Evolutionary conservation across 306 rosid genomes (phyloP).

Genomic region (Arachis stenosperma): DNA sequence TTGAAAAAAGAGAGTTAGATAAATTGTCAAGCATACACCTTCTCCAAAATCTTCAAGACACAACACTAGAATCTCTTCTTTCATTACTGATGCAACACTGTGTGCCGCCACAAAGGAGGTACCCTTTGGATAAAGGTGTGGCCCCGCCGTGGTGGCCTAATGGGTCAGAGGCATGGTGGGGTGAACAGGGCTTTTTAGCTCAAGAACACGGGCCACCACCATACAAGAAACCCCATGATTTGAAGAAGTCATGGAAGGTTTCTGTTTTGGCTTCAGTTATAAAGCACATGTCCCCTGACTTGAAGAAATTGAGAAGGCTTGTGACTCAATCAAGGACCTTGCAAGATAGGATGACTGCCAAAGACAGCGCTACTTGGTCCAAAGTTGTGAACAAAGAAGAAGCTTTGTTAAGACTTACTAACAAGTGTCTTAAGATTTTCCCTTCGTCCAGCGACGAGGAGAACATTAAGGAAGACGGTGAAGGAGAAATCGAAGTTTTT

Average conservation of each 20-base stretch:
- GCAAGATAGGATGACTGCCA: slow-evolving; percentile 69
- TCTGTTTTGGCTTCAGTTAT: too few relatives aligned
- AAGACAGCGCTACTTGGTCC: slow-evolving; percentile 60
- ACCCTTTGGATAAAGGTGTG: slow-evolving; percentile 57
- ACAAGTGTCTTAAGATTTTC: slow-evolving; percentile 38
- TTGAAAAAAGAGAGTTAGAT: slow-evolving; percentile 20
- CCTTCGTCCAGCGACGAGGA: too few relatives aligned
- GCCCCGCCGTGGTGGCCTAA: slow-evolving; percentile 78
- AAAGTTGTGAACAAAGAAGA: slow-evolving; percentile 65
- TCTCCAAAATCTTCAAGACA: slow-evolving; percentile 59
- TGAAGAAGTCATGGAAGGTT: slow-evolving; percentile 73
- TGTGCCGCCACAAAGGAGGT: slow-evolving; percentile 54
- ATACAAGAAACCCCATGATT: slow-evolving; percentile 65
- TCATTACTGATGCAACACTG: slow-evolving; percentile 67
- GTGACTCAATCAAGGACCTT: slow-evolving; percentile 57
- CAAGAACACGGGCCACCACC: slow-evolving; percentile 62
- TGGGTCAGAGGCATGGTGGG: slow-evolving; percentile 53
- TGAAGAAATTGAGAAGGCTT: slow-evolving; percentile 51
- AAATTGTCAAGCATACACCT: slow-evolving; percentile 46
- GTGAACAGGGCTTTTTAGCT: slow-evolving; percentile 52
- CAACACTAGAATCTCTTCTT: slow-evolving; percentile 59
- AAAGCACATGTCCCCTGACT: slow-evolving; percentile 61
- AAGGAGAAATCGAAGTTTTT: slow-evolving; percentile 4
- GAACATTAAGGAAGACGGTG: background rate
- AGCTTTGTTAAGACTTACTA: slow-evolving; percentile 33